Evolutionary conservation across 306 rosid species (phyloP).

Genomic region (Canavalia gladiata): DNA sequence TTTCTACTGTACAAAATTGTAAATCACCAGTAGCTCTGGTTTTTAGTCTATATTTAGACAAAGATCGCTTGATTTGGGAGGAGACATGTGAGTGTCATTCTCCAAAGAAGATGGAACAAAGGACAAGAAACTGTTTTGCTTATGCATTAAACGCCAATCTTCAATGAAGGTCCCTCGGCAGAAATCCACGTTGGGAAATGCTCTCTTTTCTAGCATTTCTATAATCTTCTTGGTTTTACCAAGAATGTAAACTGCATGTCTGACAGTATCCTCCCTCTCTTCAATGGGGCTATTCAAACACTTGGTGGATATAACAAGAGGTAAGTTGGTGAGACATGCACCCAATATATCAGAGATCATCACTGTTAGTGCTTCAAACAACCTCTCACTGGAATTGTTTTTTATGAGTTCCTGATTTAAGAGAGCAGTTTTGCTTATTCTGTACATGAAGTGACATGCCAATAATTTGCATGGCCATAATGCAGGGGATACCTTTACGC

Average conservation of each 20-base stretch:
- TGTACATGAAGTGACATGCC: slow-evolving; percentile 83
- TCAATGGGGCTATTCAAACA: slow-evolving; percentile 69
- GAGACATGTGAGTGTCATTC: slow-evolving; percentile 23
- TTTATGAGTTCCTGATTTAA: slow-evolving; percentile 49
- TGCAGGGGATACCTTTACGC: slow-evolving; percentile 60
- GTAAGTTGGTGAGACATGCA: slow-evolving; percentile 79
- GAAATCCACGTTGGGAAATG: slow-evolving; percentile 50
- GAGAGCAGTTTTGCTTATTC: slow-evolving; percentile 69
- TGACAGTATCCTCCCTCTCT: slow-evolving; percentile 72
- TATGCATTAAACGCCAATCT: slow-evolving; percentile 73
- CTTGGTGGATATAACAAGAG: slow-evolving; percentile 54
- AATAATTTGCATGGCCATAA: slow-evolving; percentile 68
- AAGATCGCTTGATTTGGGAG: slow-evolving; percentile 52
- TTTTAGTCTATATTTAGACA: slow-evolving; percentile 51
- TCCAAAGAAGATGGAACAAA: slow-evolving; percentile 45
- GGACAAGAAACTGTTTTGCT: slow-evolving; percentile 39
- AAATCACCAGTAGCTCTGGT: background rate
- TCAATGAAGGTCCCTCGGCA: slow-evolving; percentile 58
- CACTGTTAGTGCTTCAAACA: slow-evolving; percentile 54
- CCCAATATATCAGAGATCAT: slow-evolving; percentile 76
- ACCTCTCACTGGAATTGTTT: slow-evolving; percentile 43
- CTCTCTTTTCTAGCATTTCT: slow-evolving; percentile 60
- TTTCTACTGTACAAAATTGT: slow-evolving; percentile 20
- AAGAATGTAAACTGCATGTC: slow-evolving; percentile 67
- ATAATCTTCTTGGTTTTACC: slow-evolving; percentile 74